phyloP scores from a whole-genome alignment of 2,329 filamentous ascomycete genomes.

The Endothia cerciana region DNA sequence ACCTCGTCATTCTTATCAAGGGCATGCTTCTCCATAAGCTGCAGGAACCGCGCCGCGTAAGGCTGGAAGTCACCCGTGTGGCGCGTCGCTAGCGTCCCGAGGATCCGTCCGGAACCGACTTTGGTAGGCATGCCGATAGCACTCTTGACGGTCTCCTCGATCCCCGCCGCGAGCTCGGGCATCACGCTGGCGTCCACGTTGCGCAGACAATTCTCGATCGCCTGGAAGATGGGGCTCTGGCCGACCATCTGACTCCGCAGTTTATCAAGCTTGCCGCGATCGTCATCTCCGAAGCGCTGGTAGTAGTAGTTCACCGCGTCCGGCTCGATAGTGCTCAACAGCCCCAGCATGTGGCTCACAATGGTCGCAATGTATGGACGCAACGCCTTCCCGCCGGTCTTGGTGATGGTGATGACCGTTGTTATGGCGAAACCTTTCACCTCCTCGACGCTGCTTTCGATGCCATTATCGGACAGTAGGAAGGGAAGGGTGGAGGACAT shows the following conservation, averaged over 20 bases:
- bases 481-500: constrained; percentile 88
- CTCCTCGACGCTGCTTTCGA: constrained; percentile 87
- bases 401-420: constrained; percentile 86
- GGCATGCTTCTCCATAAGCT: constrained; percentile 77
- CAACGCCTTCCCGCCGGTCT: constrained; percentile 80
- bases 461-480: constrained; percentile 82
- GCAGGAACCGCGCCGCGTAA: constrained; percentile 76
- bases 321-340: constrained; percentile 86
- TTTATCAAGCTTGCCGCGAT: constrained; percentile 87
- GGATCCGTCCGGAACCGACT: constrained; percentile 83
- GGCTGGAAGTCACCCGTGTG: constrained; percentile 75
- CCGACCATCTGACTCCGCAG: constrained; percentile 81
- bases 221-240: constrained; percentile 87
- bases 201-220: constrained; percentile 86
- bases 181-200: constrained; percentile 80
- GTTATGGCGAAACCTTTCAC: constrained; percentile 82
- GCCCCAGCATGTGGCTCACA: constrained; percentile 76
- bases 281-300: constrained; percentile 84
- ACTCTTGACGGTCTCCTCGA: constrained; percentile 80
- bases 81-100: constrained; percentile 83
- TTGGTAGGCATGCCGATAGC: constrained; percentile 93
- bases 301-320: constrained; percentile 92
- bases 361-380: constrained; percentile 81
- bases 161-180: constrained; percentile 68
- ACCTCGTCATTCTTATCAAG: constrained; percentile 95